These are phyloP conservation scores for Auricularia auricula-judae DNA, from an alignment of 768 basidiomycete species.

Conservation along the genomic window DNA sequence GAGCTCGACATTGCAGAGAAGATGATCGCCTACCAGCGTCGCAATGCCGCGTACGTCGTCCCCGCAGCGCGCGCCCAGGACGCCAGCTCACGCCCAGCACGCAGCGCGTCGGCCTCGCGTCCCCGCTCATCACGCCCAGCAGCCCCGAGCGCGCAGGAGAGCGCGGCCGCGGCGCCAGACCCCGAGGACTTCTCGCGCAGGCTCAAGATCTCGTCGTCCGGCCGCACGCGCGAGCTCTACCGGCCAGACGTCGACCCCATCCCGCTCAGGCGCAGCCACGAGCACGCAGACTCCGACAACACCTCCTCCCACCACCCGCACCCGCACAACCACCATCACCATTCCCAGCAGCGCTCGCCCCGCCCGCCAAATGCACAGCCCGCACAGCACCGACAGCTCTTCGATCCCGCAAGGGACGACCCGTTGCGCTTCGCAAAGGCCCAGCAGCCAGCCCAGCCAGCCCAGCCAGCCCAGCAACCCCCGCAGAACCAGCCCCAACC, in stretches of 20 bases:
- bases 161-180: slow-evolving; percentile 31
- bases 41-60: slow-evolving; percentile 41
- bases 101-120: slow-evolving; percentile 16
- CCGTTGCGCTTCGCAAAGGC: slow-evolving; percentile 68
- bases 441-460: slow-evolving; percentile 28
- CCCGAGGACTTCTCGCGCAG: slow-evolving; percentile 63
- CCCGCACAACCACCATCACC: slow-evolving; percentile 22
- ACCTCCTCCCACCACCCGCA: slow-evolving; percentile 37
- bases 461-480: slow-evolving; percentile 17
- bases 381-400: slow-evolving; percentile 43
- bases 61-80: slow-evolving; percentile 8
- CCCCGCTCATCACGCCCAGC: slow-evolving; percentile 8
- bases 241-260: slow-evolving; percentile 65
- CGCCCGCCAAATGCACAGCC: slow-evolving; percentile 15
- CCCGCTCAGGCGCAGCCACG: slow-evolving; percentile 47
- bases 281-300: slow-evolving; percentile 54
- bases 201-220: slow-evolving; percentile 46
- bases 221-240: slow-evolving; percentile 39
- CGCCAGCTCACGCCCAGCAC: slow-evolving; percentile 17
- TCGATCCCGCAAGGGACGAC: slow-evolving; percentile 86
- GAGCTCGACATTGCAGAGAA: slow-evolving; percentile 42
- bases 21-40: slow-evolving; percentile 57
- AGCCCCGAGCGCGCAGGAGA: slow-evolving; percentile 24
- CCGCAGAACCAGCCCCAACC: slow-evolving; percentile 43
- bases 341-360: slow-evolving; percentile 24